Evolutionary conservation across 1,284 basidiomycete genomes (phyloP).

Genomic region (Ganoderma sinense): DNA sequence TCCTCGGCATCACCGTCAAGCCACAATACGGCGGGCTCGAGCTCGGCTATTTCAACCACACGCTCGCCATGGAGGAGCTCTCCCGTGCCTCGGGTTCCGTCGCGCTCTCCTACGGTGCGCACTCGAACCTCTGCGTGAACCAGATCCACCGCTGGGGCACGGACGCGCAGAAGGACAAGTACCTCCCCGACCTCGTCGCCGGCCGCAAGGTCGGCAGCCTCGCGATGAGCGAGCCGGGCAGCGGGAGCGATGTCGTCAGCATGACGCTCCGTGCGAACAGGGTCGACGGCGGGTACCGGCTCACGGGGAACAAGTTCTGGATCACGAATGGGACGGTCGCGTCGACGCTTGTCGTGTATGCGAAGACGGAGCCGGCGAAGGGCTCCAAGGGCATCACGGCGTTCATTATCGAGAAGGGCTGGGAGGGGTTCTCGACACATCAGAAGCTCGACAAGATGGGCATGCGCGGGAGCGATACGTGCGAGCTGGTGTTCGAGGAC

Average conservation of each 20-base stretch:
- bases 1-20: slow-evolving; percentile 85
- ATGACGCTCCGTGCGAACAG: slow-evolving; percentile 88
- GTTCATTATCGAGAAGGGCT: slow-evolving; percentile 88
- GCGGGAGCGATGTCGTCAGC: slow-evolving; percentile 92
- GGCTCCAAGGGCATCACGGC: slow-evolving; percentile 92
- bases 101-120: slow-evolving; percentile 93
- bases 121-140: slow-evolving; percentile 92
- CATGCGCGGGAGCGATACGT: slow-evolving; percentile 96
- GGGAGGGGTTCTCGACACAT: slow-evolving; percentile 87
- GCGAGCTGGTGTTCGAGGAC: slow-evolving; percentile 92
- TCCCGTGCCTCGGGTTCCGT: slow-evolving; percentile 91
- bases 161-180: slow-evolving; percentile 85
- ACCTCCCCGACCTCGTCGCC: slow-evolving; percentile 84
- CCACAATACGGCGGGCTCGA: slow-evolving; percentile 82
- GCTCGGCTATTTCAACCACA: slow-evolving; percentile 88
- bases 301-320: slow-evolving; percentile 96
- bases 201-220: slow-evolving; percentile 90
- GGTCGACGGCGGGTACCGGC: slow-evolving; percentile 75
- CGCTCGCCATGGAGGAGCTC: slow-evolving; percentile 92
- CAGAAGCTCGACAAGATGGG: slow-evolving; percentile 96
- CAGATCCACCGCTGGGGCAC: slow-evolving; percentile 92
- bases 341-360: slow-evolving; percentile 92
- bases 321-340: slow-evolving; percentile 96
- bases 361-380: slow-evolving; percentile 83
- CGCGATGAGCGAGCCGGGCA: slow-evolving; percentile 93